These are phyloP conservation scores for Chrysosporium keratinophilum DNA, from an alignment of 2,329 filamentous ascomycete species.

Conservation along the genomic window DNA sequence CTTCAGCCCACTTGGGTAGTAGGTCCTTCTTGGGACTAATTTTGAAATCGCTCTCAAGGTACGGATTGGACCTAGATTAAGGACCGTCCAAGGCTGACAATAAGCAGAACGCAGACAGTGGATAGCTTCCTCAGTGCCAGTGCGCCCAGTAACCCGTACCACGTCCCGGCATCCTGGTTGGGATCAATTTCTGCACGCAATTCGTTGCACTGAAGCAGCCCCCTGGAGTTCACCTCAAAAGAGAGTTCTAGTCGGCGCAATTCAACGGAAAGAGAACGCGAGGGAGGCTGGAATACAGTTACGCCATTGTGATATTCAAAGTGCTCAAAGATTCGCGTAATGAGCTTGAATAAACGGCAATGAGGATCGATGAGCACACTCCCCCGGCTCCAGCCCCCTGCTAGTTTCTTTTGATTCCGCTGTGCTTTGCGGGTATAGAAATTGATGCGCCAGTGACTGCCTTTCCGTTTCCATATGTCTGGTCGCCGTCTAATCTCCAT, in stretches of 20 bases:
- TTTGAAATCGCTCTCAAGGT: conserved; percentile 12
- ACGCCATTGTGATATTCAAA: conserved; percentile 42
- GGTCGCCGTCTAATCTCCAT: conserved; percentile 26
- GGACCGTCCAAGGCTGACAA: conserved; percentile 13
- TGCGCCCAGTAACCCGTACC: conserved; percentile 36
- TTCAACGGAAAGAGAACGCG: conserved; percentile 28
- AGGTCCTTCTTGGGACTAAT: conserved; percentile 32
- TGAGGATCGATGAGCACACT: conserved; percentile 31
- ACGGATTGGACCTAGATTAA: conserved; percentile 5
- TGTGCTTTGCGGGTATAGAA: conserved; percentile 17
- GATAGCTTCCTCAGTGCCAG: conserved; percentile 20
- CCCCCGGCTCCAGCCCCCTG: conserved; percentile 3
- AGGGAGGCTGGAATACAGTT: conserved; percentile 39
- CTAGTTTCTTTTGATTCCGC: conserved; percentile 12
- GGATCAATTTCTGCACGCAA: conserved; percentile 42
- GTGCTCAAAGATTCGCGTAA: conserved; percentile 35
- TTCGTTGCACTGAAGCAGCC: conserved; percentile 39
- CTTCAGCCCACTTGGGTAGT: conserved; percentile 36
- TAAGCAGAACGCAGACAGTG: conserved; percentile 13
- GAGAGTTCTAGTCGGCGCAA: conserved; percentile 41
- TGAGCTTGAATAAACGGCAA: conserved; percentile 30
- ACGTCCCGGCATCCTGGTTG: conserved; percentile 38
- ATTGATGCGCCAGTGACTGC: conserved; percentile 25
- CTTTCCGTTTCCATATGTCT: conserved; percentile 22
- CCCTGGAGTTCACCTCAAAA: conserved; percentile 32